Base-by-base conservation (phyloP, 1,139 yeast species). In the Sugiyamaella castrensis region DNA sequence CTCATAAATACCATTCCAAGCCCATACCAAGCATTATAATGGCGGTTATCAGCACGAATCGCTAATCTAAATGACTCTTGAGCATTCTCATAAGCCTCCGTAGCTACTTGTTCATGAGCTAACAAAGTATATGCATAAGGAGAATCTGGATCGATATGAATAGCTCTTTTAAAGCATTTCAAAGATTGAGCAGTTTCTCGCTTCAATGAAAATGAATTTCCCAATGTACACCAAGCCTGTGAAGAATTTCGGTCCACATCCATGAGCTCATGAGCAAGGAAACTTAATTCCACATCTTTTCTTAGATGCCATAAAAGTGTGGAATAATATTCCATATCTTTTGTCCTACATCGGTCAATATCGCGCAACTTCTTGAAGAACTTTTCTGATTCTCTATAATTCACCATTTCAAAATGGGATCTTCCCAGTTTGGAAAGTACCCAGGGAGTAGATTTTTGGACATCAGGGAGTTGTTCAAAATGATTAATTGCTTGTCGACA, bases 1-100 rank as follows among this genome's bases (percentile, higher is more conserved):
- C 89, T 87, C 65, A 89, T 77, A 65, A 85, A 87, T 36, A 91
- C 95, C 95, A 89, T 89, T 7, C 98, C 98, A 52, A 94, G 79
- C 19, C 98, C 98, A 62, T 92, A 94, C 62, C 92, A 81, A 0
- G 98, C 98, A 68, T 92, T 92, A 67, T 91, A 92, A 65, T 89
- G 97, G 51, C 92, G 76, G 43, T 84, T 76, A 61, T 92, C 96
- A 40, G 83, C 76, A 13, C 85, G 71, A 40, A 92, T 74, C 8
- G 97, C 94, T 53, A 77, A 74, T 36, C 97, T 71, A 74, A 89
- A 94, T 55, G 87, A 81, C 53, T 84, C 88, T 55, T 87, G 77
- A 0, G 98, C 98, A 68, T 83, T 80, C 63, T 91, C 97, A 68
- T 84, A 87, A 43, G 95, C 89, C 68, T 94, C 98, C 61, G 81